Conservation (phyloP, 768 basidiomycete genomes). For the Pleurotus djamor region DNA sequence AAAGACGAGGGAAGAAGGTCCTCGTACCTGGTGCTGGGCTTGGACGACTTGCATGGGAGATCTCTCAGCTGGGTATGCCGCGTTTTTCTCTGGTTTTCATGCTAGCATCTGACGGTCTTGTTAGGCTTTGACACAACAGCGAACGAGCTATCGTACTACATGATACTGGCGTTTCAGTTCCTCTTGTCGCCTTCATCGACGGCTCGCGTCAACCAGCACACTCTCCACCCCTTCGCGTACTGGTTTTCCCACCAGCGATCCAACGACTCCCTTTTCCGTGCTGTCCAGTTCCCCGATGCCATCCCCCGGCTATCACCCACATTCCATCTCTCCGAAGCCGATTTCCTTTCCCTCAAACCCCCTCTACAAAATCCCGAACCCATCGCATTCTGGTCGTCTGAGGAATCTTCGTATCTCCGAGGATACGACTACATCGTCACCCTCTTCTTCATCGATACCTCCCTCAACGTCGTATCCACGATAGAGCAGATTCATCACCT, state of each 20-base stretch:
- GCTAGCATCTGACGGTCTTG: constrained; percentile 5
- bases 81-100: neutral
- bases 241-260: constrained; percentile 71
- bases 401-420: constrained; percentile 1
- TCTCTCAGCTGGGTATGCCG: constrained; percentile 51
- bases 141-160: constrained; percentile 64
- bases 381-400: constrained; percentile 14
- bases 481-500: constrained; percentile 56
- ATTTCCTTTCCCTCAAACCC: constrained; percentile 47
- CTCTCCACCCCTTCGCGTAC: constrained; percentile 57
- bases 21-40: constrained; percentile 67
- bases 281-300: constrained; percentile 57
- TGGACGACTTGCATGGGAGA: constrained; percentile 67
- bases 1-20: constrained; percentile 34
- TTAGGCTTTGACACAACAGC: constrained; percentile 56
- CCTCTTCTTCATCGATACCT: constrained; percentile 67
- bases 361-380: constrained; percentile 9
- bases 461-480: constrained; percentile 48
- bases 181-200: constrained; percentile 50
- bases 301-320: constrained; percentile 43
- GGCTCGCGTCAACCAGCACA: constrained; percentile 39
- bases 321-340: constrained; percentile 50
- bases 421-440: constrained; percentile 64
- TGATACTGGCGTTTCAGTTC: constrained; percentile 60
- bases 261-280: constrained; percentile 46